Evolutionary conservation across 495 filamentous ascomycete genomes (phyloP).

Genomic region (Penicillium longicatenatum): DNA sequence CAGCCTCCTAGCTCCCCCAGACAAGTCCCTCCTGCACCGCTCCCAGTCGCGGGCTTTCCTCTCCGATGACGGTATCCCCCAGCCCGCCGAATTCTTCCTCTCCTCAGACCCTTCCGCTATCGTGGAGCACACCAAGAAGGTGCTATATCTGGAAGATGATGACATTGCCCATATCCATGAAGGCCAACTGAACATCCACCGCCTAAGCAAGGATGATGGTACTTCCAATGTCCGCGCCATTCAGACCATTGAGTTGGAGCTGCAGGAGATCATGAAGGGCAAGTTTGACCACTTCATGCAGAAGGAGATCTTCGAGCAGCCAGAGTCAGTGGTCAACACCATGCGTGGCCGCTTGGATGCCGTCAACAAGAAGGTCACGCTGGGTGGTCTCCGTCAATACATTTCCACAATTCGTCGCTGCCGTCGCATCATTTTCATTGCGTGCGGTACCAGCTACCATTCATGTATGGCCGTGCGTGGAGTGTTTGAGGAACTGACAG

Average conservation of each 20-base stretch:
- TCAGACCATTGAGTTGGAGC: conserved; percentile 96
- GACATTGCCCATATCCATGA: conserved; percentile 99
- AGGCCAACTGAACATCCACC: conserved; percentile 97
- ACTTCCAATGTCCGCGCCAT: conserved; percentile 95
- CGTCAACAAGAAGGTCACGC: conserved; percentile 88
- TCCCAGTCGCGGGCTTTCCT: conserved; percentile 98
- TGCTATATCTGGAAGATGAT: conserved; percentile 98
- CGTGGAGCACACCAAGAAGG: conserved; percentile 99
- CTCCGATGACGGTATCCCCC: conserved; percentile 94
- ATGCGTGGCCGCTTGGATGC: conserved; percentile 98
- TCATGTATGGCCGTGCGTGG: conserved; percentile 99
- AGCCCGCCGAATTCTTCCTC: conserved; percentile 98
- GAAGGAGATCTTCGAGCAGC: conserved; percentile 99
- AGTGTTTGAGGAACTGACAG: conserved; percentile 95
- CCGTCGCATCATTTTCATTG: conserved; percentile 95
- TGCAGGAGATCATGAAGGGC: conserved; percentile 99
- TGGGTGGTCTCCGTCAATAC: conserved; percentile 94
- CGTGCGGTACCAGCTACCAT: conserved; percentile 96
- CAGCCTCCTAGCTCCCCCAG: conserved; percentile 80
- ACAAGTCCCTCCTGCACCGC: conserved; percentile 96
- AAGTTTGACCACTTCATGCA: conserved; percentile 99
- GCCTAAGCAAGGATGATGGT: conserved; percentile 93
- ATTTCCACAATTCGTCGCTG: conserved; percentile 95
- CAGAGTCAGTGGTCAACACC: conserved; percentile 98
- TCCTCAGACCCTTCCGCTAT: conserved; percentile 98